phyloP scores from a whole-genome alignment of 140 eudicot genomes.

The Senecio squalidus region DNA sequence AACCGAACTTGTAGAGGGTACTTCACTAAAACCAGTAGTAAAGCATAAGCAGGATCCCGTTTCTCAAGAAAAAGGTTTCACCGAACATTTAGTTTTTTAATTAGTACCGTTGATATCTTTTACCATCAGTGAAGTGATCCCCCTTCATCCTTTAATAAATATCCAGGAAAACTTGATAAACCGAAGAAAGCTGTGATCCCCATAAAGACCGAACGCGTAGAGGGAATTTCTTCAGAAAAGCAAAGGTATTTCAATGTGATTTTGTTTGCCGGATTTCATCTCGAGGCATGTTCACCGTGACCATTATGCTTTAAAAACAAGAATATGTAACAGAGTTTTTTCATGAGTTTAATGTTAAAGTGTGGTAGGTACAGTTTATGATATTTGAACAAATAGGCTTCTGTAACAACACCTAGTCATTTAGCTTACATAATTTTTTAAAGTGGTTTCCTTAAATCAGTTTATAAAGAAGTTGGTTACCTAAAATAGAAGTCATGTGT shows the following conservation, averaged over 20 bases:
- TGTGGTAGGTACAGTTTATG: too few species aligned
- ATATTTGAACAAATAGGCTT: too few species aligned
- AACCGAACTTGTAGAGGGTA: conserved; percentile 29
- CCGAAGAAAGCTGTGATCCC: conserved; percentile 24
- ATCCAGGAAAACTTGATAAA: conserved; percentile 34
- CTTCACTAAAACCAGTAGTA: conserved; percentile 16
- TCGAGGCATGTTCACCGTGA: neutral
- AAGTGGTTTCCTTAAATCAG: too few species aligned
- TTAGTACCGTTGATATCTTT: neutral
- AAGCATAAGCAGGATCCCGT: conserved; percentile 26
- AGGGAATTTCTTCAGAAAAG: conserved; percentile 53
- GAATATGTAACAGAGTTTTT: neutral
- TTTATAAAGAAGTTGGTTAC: too few species aligned
- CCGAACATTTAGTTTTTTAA: neutral
- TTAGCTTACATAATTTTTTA: too few species aligned
- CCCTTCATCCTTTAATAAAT: neutral
- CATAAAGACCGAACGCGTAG: conserved; percentile 30
- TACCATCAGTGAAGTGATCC: conserved; percentile 4
- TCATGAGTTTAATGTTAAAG: too few species aligned
- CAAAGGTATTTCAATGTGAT: conserved; percentile 48
- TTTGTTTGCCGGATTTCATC: conserved; percentile 5
- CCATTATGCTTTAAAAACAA: neutral
- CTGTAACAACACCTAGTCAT: neutral
- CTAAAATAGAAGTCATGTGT: too few species aligned
- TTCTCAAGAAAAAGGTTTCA: conserved; percentile 38